A percentile compares a stretch with the other conserved stretches of the same genome.
These are phyloP conservation scores for Amaranthus tricolor DNA, from an alignment of 179 eudicot genomes.

Conservation along the genomic window DNA sequence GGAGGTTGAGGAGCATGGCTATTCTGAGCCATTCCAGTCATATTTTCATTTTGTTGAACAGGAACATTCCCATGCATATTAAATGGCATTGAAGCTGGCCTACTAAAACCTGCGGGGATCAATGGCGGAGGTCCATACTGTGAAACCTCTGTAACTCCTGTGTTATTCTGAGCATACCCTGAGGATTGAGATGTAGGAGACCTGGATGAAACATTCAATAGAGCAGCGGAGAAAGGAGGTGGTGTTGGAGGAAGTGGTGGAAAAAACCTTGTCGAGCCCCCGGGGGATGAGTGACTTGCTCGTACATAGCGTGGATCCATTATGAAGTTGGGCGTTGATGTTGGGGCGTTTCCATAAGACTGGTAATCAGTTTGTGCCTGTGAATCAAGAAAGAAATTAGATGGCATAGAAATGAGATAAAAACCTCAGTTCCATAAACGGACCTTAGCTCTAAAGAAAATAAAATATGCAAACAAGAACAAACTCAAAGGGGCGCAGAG, in stretches of 20 bases:
- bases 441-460: not conserved
- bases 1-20: conserved; percentile 47
- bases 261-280: conserved; percentile 59
- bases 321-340: conserved; percentile 34
- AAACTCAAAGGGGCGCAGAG: not conserved
- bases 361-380: conserved; percentile 61
- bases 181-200: conserved; percentile 53
- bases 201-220: conserved; percentile 37
- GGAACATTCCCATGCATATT: conserved; percentile 46
- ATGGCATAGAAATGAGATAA: not conserved
- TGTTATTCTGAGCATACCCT: conserved; percentile 49
- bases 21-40: conserved; percentile 45
- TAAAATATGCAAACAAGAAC: not conserved
- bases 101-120: conserved; percentile 51
- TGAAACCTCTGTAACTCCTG: conserved; percentile 40
- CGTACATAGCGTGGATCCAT: conserved; percentile 56
- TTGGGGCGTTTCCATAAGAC: conserved; percentile 36
- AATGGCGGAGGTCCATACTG: conserved; percentile 56
- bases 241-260: conserved; percentile 97
- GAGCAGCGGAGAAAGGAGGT: conserved; percentile 63
- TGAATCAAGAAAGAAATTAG: conserved; percentile 7
- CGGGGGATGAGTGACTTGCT: conserved; percentile 48
- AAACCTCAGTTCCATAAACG: not conserved
- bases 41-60: conserved; percentile 52
- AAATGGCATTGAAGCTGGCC: conserved; percentile 52